Evolutionary conservation across 371 early-diverging fungal species (phyloP), one percentile per base, ranked within the genome.

Genomic region (Lichtheimia corymbifera): DNA sequence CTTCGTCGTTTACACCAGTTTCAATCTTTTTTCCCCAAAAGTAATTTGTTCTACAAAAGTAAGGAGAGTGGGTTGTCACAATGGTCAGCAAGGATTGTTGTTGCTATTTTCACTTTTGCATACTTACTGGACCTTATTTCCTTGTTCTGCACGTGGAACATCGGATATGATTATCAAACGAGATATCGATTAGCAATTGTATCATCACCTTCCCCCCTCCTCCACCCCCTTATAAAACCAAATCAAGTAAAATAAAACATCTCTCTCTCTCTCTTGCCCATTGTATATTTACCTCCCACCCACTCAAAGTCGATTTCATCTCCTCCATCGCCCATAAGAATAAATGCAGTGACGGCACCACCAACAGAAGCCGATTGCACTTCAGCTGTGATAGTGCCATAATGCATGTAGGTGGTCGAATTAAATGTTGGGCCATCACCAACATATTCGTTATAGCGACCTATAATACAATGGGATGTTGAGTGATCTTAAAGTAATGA

Each of bases 241-340:
- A 35, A 35, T 35, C 35, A 35, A 35, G 35, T 35, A 35, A 35
- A 35, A 35, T 35, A 35, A 35, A 35, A 35, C 4, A 0, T 28
- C 11, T 35, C 30, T 4, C 5, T 27, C 28, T 28, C 28, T 28
- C 28, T 28, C 28, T 28, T 7, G 4, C 35, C 35, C 35, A 9
- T 35, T 35, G 47, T 17, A 17, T 9, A 57, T 17, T 25, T 56
- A 55, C 59, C 45, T 45, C 55, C 60, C 43, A 52, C 53, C 35
- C 47, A 27, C 43, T 65, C 79, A 51, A 67, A 75, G 58, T 79
- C 79, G 30, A 79, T 73, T 58, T 79, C 79, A 65, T 79, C 79
- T 5, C 70, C 66, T 27, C 67, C 62, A 40, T 79, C 74, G 17
- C 70, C 73, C 49, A 75, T 73, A 15, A 79, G 41, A 50, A 79